phyloP scores from a whole-genome alignment of 371 early-diverging fungal genomes.

The Mortierella sp. region DNA sequence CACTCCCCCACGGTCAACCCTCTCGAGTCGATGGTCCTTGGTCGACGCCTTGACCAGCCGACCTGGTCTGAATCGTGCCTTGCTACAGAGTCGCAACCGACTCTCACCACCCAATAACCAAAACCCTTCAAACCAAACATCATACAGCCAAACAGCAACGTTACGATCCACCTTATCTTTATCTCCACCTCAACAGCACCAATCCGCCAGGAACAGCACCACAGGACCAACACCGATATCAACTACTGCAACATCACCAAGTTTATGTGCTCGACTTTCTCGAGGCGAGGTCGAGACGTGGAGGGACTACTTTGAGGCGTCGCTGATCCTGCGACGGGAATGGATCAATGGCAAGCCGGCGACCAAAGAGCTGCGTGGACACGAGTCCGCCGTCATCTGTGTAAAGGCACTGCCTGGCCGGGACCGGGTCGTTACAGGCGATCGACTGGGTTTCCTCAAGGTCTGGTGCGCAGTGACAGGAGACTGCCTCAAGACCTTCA shows the following conservation, averaged over 20 bases:
- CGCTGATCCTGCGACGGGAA: slow-evolving; percentile 32
- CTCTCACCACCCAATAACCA: not conserved
- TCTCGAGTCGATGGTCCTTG: slow-evolving; percentile 16
- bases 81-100: slow-evolving; percentile 27
- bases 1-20: not conserved
- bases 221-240: not conserved
- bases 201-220: not conserved
- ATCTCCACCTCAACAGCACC: not conserved
- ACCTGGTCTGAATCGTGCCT: slow-evolving; percentile 36
- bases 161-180: not conserved
- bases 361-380: slow-evolving; percentile 39
- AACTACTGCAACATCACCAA: not conserved
- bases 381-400: slow-evolving; percentile 37
- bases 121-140: not conserved
- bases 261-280: not conserved
- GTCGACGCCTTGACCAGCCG: slow-evolving; percentile 13
- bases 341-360: slow-evolving; percentile 47
- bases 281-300: slow-evolving; percentile 29
- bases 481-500: slow-evolving; percentile 20
- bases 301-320: slow-evolving; percentile 44
- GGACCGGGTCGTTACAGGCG: slow-evolving; percentile 45
- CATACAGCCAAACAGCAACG: not conserved
- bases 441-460: slow-evolving; percentile 31
- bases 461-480: slow-evolving; percentile 48
- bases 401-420: slow-evolving; percentile 27